A percentile compares a stretch with the other conserved stretches of the same genome.
Evolutionary conservation across 192 early-diverging fungal genomes (phyloP).

Genomic region (Coemansia asiatica): DNA sequence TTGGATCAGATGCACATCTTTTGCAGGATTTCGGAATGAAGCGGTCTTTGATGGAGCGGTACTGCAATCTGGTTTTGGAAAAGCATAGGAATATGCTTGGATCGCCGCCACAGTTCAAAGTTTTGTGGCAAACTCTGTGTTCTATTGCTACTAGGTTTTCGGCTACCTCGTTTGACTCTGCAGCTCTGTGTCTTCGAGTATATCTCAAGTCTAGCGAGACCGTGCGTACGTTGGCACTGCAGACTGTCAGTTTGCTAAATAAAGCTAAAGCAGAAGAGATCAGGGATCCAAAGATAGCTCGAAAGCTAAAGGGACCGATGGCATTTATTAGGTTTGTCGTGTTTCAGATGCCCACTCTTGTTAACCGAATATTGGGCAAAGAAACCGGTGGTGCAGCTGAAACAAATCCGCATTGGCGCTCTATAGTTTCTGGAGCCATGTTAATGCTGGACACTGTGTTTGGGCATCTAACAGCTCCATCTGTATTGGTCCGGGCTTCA

Average conservation of each 20-base stretch:
- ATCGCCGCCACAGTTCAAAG: constrained; percentile 35
- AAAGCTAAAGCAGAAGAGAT: constrained; percentile 2
- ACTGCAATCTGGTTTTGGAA: constrained; percentile 11
- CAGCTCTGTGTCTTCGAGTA: constrained; percentile 17
- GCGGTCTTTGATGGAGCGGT: constrained; percentile 27
- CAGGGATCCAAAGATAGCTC: constrained; percentile 14
- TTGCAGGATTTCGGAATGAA: constrained; percentile 22
- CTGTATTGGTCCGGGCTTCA: constrained; percentile 2
- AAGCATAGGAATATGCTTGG: constrained; percentile 23
- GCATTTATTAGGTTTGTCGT: constrained; percentile 42
- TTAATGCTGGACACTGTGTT: constrained; percentile 27
- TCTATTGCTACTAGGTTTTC: constrained; percentile 16
- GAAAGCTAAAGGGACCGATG: constrained; percentile 22
- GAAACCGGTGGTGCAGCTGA: not conserved
- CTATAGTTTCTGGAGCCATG: constrained; percentile 10
- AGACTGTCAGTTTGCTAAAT: constrained; percentile 8
- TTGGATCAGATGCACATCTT: constrained; percentile 24
- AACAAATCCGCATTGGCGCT: not conserved
- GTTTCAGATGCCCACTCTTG: constrained; percentile 36
- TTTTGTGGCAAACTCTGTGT: constrained; percentile 30
- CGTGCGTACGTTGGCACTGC: constrained; percentile 14
- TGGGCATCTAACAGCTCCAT: constrained; percentile 16
- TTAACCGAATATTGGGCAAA: constrained; percentile 10
- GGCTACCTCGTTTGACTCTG: constrained; percentile 19
- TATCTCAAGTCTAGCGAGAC: constrained; percentile 24